Evolutionary conservation across 495 filamentous ascomycete species (phyloP).

Genomic region (Penicillium simplicissimum): DNA sequence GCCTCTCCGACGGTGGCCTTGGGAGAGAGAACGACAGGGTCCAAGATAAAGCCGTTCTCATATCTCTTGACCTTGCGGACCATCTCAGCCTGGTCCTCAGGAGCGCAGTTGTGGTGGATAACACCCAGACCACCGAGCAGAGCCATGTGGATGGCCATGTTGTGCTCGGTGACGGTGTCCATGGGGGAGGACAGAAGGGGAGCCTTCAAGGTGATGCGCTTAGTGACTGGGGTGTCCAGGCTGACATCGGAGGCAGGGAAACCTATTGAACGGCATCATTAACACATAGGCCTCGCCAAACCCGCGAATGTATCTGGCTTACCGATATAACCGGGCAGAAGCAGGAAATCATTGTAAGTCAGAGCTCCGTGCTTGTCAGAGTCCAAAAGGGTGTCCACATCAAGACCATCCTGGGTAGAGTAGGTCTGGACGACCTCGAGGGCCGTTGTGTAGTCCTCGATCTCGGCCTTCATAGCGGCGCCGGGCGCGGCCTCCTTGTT

Average conservation of each 20-base stretch:
- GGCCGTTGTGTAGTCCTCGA: slow-evolving; percentile 63
- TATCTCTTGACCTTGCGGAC: slow-evolving; percentile 98
- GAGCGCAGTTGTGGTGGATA: slow-evolving; percentile 98
- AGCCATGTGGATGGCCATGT: slow-evolving; percentile 99
- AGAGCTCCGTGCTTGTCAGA: slow-evolving; percentile 85
- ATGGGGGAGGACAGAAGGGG: slow-evolving; percentile 96
- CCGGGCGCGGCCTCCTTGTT: slow-evolving; percentile 58
- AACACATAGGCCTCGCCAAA: slow-evolving; percentile 4
- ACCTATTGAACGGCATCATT: slow-evolving; percentile 41
- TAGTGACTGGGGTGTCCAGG: slow-evolving; percentile 90
- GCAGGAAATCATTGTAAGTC: slow-evolving; percentile 78
- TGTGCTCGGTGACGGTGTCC: slow-evolving; percentile 98
- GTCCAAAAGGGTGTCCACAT: slow-evolving; percentile 78
- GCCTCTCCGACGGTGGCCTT: slow-evolving; percentile 88
- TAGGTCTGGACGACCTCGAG: slow-evolving; percentile 77
- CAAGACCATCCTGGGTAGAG: slow-evolving; percentile 74
- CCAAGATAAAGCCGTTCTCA: slow-evolving; percentile 98
- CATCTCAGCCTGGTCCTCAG: slow-evolving; percentile 96
- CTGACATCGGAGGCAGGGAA: slow-evolving; percentile 89
- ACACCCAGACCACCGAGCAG: slow-evolving; percentile 94
- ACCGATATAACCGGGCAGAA: slow-evolving; percentile 69
- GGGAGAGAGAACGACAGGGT: slow-evolving; percentile 89
- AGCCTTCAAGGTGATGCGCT: slow-evolving; percentile 89
- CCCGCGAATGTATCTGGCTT: slow-evolving; percentile 26
- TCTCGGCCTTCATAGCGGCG: slow-evolving; percentile 48